Conservation (phyloP, 2,329 filamentous ascomycete species). For the Gyromitra esculenta region DNA sequence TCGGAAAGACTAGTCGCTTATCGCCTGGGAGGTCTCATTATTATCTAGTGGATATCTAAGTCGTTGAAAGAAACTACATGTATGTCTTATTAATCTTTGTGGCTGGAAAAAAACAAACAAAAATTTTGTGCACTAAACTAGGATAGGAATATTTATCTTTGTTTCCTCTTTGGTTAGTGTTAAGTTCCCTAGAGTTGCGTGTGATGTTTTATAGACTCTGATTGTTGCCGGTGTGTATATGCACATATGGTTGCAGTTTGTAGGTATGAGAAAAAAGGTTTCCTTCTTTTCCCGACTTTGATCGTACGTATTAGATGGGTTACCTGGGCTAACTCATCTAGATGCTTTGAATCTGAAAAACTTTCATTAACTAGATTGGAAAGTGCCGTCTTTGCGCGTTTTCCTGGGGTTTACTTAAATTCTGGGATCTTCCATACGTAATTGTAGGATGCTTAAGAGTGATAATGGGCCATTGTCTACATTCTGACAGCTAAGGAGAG, state of each 20-base stretch:
- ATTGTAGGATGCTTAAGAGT: neutral
- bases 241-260: no score
- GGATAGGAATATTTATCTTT: neutral
- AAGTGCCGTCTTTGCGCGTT: neutral
- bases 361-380: neutral
- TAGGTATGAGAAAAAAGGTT: neutral
- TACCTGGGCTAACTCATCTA: neutral
- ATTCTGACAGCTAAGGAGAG: no score
- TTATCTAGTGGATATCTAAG: conserved; percentile 27
- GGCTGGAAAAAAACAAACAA: conserved; percentile 7
- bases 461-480: neutral
- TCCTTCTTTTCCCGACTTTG: neutral
- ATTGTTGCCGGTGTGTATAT: neutral
- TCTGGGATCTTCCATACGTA: neutral
- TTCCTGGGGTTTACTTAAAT: neutral
- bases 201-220: neutral
- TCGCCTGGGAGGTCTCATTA: conserved; percentile 38
- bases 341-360: neutral
- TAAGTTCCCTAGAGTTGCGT: neutral
- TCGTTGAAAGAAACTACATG: conserved; percentile 42
- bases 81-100: conserved; percentile 38
- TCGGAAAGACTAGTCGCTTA: conserved; percentile 35
- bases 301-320: neutral
- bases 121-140: neutral
- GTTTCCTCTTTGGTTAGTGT: neutral